Evolutionary conservation across 352 stramenopile genomes (phyloP).

Genomic region (Peronospora tabacina): DNA sequence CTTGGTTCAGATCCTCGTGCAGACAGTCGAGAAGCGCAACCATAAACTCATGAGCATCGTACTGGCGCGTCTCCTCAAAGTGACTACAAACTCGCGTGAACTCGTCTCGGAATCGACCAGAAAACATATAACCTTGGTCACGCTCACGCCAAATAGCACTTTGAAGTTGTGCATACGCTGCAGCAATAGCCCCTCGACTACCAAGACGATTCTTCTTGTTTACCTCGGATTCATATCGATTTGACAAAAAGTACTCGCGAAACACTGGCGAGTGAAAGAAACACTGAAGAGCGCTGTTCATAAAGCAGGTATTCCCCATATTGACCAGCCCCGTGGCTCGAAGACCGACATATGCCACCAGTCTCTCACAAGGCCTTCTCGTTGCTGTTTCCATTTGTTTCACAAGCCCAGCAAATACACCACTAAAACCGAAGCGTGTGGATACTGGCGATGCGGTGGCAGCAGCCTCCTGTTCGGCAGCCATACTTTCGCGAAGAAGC

Average conservation of each 20-base stretch:
- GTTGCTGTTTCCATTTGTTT: conserved; percentile 30
- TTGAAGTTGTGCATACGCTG: conserved; percentile 82
- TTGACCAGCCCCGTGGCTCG: conserved; percentile 66
- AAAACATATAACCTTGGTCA: conserved; percentile 40
- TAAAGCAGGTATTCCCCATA: conserved; percentile 86
- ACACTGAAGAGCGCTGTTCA: conserved; percentile 88
- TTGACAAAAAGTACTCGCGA: conserved; percentile 91
- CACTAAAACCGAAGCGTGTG: conserved; percentile 8
- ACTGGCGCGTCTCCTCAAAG: conserved; percentile 84
- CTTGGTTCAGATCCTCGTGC: conserved; percentile 97
- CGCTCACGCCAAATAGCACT: conserved; percentile 52
- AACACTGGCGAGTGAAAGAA: conserved; percentile 92
- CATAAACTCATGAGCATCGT: conserved; percentile 94
- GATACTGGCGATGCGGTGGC: conserved; percentile 10
- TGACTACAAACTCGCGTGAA: conserved; percentile 54
- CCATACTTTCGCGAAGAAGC: conserved; percentile 20
- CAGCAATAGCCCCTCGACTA: conserved; percentile 85
- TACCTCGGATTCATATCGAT: conserved; percentile 87
- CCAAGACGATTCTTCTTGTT: conserved; percentile 93
- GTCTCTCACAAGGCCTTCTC: conserved; percentile 27
- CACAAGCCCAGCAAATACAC: conserved; percentile 26
- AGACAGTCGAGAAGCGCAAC: conserved; percentile 95
- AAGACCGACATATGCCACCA: conserved; percentile 30
- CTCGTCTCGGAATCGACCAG: conserved; percentile 54
- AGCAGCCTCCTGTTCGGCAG: conserved; percentile 23